Conservation (phyloP, 2,329 filamentous ascomycete species). For the Penicillium sp. region DNA sequence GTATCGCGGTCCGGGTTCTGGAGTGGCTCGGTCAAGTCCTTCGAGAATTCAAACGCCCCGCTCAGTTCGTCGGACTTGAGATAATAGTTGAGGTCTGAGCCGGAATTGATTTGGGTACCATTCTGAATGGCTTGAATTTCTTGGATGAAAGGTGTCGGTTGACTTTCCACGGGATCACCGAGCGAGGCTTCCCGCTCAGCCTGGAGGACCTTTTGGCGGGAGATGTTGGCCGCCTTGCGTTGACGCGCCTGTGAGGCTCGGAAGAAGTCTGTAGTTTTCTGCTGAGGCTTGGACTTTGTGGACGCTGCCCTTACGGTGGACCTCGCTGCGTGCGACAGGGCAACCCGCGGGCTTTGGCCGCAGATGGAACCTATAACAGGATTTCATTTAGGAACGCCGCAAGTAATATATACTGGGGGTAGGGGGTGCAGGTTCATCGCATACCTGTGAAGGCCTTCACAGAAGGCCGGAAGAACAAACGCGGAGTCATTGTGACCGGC, state of each 20-base stretch:
- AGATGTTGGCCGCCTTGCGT: constrained; percentile 80
- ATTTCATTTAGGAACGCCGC: constrained; percentile 1
- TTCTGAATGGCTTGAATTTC: constrained; percentile 30
- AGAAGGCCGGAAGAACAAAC: constrained; percentile 65
- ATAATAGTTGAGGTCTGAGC: constrained; percentile 69
- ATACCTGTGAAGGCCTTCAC: constrained; percentile 65
- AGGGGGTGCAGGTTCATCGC: constrained; percentile 25
- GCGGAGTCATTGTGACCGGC: constrained; percentile 65
- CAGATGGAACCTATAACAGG: constrained; percentile 31
- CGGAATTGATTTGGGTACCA: constrained; percentile 19
- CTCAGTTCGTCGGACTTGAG: constrained; percentile 70
- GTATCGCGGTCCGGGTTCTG: constrained; percentile 33
- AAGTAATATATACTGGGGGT: too few relatives aligned
- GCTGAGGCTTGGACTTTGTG: constrained; percentile 65
- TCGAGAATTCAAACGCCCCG: constrained; percentile 68
- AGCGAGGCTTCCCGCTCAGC: constrained; percentile 66
- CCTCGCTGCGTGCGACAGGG: constrained; percentile 54
- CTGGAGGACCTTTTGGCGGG: constrained; percentile 71
- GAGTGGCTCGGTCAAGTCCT: constrained; percentile 59
- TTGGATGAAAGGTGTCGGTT: constrained; percentile 76
- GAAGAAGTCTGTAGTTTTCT: constrained; percentile 75
- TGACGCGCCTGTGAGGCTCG: constrained; percentile 78
- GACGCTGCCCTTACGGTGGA: constrained; percentile 67
- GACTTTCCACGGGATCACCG: constrained; percentile 80
- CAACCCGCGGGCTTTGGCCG: constrained; percentile 51